Conservation (phyloP, 2,329 filamentous ascomycete species). For the Metarhizium anisopliae region DNA sequence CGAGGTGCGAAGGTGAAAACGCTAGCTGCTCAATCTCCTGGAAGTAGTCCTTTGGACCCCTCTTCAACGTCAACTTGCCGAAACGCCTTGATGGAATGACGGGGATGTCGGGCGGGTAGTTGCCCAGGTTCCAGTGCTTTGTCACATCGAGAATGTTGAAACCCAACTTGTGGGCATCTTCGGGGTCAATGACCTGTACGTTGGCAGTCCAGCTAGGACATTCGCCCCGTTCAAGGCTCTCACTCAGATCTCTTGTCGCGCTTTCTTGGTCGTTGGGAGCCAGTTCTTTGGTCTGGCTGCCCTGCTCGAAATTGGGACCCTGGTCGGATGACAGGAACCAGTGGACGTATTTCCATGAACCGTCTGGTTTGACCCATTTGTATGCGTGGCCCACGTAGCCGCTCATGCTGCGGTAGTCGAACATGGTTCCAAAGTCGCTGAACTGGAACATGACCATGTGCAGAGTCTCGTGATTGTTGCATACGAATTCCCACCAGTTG, state of each 20-base stretch:
- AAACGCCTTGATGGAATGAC: slow-evolving; percentile 49
- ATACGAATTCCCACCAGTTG: slow-evolving; percentile 41
- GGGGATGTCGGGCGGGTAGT: slow-evolving; percentile 15
- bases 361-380: slow-evolving; percentile 58
- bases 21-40: too few relatives aligned
- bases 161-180: slow-evolving; percentile 19
- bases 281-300: slow-evolving; percentile 45
- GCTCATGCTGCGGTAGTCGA: slow-evolving; percentile 58
- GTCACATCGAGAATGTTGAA: slow-evolving; percentile 63
- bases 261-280: slow-evolving; percentile 47
- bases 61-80: slow-evolving; percentile 55
- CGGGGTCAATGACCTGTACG: too few relatives aligned
- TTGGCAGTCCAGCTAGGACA: too few relatives aligned
- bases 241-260: too few relatives aligned
- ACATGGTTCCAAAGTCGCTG: slow-evolving; percentile 56
- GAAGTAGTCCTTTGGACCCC: slow-evolving; percentile 33
- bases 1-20: too few relatives aligned
- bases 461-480: slow-evolving; percentile 51
- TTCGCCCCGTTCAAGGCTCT: too few relatives aligned
- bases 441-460: slow-evolving; percentile 60
- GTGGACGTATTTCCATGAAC: slow-evolving; percentile 57
- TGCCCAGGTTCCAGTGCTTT: slow-evolving; percentile 57
- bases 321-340: slow-evolving; percentile 56
- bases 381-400: slow-evolving; percentile 59
- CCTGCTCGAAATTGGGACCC: slow-evolving; percentile 50